Conservation (phyloP, 2,329 filamentous ascomycete genomes). For the Aureobasidium leucospermi region DNA sequence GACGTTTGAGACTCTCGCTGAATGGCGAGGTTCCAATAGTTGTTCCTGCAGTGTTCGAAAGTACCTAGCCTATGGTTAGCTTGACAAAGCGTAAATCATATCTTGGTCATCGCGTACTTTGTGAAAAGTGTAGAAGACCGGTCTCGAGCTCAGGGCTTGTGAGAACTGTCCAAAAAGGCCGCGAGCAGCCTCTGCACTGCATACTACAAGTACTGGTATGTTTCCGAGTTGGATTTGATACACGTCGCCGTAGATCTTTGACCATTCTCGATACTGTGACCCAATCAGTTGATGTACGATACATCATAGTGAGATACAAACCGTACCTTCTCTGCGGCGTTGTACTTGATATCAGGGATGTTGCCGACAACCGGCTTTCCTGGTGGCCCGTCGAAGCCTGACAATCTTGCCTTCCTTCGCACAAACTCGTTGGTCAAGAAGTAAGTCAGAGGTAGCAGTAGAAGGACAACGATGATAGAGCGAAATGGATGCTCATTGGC, state of each 20-base stretch:
- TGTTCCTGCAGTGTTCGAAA: constrained; percentile 58
- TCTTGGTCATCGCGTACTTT: constrained; percentile 24
- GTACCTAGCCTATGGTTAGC: constrained; percentile 36
- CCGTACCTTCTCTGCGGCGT: neutral
- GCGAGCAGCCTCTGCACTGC: constrained; percentile 34
- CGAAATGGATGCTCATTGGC: constrained; percentile 14
- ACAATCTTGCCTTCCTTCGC: constrained; percentile 29
- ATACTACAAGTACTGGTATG: constrained; percentile 38
- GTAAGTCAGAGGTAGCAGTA: constrained; percentile 29
- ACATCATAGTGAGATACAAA: neutral
- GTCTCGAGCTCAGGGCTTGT: constrained; percentile 35
- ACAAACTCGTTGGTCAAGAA: constrained; percentile 31
- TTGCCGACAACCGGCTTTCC: constrained; percentile 37
- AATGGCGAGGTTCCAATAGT: constrained; percentile 63
- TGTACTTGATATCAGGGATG: constrained; percentile 34
- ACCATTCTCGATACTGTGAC: constrained; percentile 38
- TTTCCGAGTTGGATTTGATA: constrained; percentile 42
- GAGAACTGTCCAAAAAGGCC: constrained; percentile 37
- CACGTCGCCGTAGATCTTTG: constrained; percentile 33
- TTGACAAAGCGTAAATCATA: neutral
- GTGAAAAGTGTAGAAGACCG: constrained; percentile 41
- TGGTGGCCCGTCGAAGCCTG: constrained; percentile 32
- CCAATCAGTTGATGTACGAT: constrained; percentile 19
- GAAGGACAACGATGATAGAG: constrained; percentile 14
- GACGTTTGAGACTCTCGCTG: constrained; percentile 55